phyloP scores from a whole-genome alignment of 2,329 filamentous ascomycete species.

The Monilinia fructicola region DNA sequence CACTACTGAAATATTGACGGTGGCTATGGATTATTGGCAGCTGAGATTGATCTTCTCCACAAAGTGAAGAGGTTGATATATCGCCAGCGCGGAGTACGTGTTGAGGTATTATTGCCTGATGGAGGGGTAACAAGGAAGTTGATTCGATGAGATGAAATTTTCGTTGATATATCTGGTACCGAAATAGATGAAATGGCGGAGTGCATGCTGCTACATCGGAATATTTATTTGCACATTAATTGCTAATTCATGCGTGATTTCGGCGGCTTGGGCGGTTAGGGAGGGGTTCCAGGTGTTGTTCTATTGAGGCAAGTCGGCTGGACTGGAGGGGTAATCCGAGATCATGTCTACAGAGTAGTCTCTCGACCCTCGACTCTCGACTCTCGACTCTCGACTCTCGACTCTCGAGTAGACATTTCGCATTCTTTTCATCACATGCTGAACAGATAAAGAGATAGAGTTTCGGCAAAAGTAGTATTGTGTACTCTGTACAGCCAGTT shows the following conservation, averaged over 20 bases:
- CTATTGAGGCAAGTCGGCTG: no score
- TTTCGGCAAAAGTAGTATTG: neutral
- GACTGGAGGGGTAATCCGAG: neutral
- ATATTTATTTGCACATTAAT: neutral
- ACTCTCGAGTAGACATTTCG: neutral
- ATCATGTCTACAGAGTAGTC: no score
- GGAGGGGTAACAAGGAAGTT: slow-evolving; percentile 15
- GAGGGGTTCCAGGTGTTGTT: no score
- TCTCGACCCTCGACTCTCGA: neutral
- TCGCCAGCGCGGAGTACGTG: neutral
- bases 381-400: neutral
- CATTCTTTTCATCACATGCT: slow-evolving; percentile 18
- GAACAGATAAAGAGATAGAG: slow-evolving; percentile 6
- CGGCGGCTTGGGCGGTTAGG: slow-evolving; percentile 1
- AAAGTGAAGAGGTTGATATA: neutral
- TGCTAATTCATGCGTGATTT: neutral
- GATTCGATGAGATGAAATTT: neutral
- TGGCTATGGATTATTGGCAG: slow-evolving; percentile 15
- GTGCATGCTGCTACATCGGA: neutral
- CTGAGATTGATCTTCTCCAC: neutral
- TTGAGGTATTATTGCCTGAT: neutral
- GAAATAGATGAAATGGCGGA: slow-evolving; percentile 1
- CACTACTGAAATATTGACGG: neutral
- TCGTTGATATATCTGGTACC: neutral
- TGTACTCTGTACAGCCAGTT: neutral